Base-by-base conservation (phyloP, 768 basidiomycete species). In the Mycena epipterygia region DNA sequence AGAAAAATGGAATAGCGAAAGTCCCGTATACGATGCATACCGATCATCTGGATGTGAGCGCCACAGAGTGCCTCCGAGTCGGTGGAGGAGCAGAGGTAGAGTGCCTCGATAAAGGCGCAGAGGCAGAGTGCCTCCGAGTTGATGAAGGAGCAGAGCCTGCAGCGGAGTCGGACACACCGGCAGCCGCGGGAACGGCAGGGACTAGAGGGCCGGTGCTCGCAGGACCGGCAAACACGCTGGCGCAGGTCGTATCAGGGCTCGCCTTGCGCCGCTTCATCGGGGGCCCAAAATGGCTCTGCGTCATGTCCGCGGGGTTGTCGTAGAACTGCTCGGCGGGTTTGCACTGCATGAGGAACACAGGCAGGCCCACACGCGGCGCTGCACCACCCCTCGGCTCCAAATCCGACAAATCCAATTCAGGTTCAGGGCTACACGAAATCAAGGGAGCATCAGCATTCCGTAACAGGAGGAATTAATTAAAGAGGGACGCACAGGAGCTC, bases 221-320 rank as follows among this genome's bases (percentile, higher is more conserved):
- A 16, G 37, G 9, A 8, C 9, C 8, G 16, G 16, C 37, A 39
- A 39, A 39, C 8, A 39, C 16, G 37, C 37, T 39, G 37, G 8
- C 37, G 37, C 37, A 39, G 37, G 37, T 3, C 49, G 29, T 7
- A 13, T 51, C 49, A 3, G 41, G 17, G 30, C 46, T 49, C 33
- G 27, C 56, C 63, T 35, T 64, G 5, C 69, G 62, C 17, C 71
- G 57, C 61, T 64, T 72, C 37, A 72, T 8, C 46, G 71, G 71
- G 2, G 71, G 62, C 2, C 71, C 71, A 48, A 68, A 56, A 12
- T 55, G 57, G 37, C 57, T 64, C 16, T 16, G 7, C 23, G 51
- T 35, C 56, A 58, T 35, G 30, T 68, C 62, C n/a, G 62, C 62
- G 5, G 41, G 56, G 67, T 65, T 49, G 30, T 59, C 55, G 44